Evolutionary conservation across 2,329 filamentous ascomycete species (phyloP).

Genomic region (Pestalotiopsis fici): DNA sequence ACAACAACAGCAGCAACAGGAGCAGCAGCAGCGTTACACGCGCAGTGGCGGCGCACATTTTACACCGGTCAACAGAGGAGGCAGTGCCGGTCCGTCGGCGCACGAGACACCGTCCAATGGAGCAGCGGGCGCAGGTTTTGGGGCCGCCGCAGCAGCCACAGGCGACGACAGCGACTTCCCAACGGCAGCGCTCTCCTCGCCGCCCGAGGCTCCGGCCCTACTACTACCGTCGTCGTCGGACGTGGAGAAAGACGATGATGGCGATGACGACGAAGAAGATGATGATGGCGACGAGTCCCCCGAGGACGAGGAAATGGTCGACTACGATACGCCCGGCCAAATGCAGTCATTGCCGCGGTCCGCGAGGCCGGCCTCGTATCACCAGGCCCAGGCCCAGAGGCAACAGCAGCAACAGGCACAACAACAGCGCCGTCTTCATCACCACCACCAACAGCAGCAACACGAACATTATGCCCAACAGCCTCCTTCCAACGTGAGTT

Average conservation of each 20-base stretch:
- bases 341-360: conserved; percentile 10
- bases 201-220: conserved; percentile 14
- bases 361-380: background rate
- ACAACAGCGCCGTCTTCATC: background rate
- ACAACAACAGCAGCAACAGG: background rate
- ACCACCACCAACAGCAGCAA: background rate
- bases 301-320: conserved; percentile 24
- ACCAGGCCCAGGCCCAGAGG: background rate
- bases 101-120: background rate
- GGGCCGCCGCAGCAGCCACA: background rate
- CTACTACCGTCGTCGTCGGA: conserved; percentile 14
- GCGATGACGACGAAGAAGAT: conserved; percentile 14
- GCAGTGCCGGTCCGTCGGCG: background rate
- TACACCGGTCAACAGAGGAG: background rate
- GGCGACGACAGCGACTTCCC: conserved; percentile 2
- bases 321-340: conserved; percentile 23
- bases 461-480: background rate
- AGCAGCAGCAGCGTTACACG: too few relatives aligned
- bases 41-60: background rate
- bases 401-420: conserved; percentile 7
- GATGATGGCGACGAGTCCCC: conserved; percentile 15
- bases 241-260: conserved; percentile 7
- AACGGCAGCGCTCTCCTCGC: conserved; percentile 6
- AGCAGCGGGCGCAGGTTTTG: background rate
- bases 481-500: background rate